phyloP scores from a whole-genome alignment of 2,329 filamentous ascomycete genomes.

The Penicillium palitans region DNA sequence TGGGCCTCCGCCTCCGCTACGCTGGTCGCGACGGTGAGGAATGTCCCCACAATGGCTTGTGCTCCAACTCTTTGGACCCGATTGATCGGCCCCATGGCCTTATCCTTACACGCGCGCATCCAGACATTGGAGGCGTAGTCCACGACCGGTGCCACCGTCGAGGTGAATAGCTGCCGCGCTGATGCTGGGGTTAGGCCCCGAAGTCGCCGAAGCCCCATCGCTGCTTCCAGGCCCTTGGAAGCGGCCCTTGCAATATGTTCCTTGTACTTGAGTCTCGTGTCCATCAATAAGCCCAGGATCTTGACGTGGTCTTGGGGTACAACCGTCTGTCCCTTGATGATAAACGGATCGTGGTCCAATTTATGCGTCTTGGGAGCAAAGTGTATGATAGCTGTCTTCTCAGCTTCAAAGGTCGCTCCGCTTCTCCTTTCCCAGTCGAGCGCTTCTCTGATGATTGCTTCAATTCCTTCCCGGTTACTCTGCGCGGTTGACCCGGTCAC shows the following conservation, averaged over 20 bases:
- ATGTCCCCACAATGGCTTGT: slow-evolving; percentile 23
- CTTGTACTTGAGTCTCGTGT: slow-evolving; percentile 26
- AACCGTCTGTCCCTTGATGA: not conserved
- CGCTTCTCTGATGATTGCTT: not conserved
- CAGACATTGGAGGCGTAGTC: slow-evolving; percentile 28
- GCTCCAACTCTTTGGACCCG: slow-evolving; percentile 24
- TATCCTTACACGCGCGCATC: slow-evolving; percentile 21
- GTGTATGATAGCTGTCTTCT: not conserved
- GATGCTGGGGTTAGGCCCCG: slow-evolving; percentile 12
- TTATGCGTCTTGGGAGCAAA: not conserved
- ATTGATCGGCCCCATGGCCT: slow-evolving; percentile 16
- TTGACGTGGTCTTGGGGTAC: not conserved
- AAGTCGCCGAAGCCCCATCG: slow-evolving; percentile 14
- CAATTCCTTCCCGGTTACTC: slow-evolving; percentile 10
- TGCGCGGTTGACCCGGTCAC: not conserved
- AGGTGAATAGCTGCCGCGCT: slow-evolving; percentile 18
- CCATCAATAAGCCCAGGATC: slow-evolving; percentile 14
- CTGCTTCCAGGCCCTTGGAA: slow-evolving; percentile 24
- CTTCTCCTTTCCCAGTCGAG: not conserved
- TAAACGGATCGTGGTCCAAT: not conserved
- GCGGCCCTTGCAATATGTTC: slow-evolving; percentile 24
- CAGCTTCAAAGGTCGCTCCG: not conserved
- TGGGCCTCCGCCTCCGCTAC: slow-evolving; percentile 24
- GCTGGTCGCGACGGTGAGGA: slow-evolving; percentile 22
- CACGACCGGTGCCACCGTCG: slow-evolving; percentile 25